Evolutionary conservation across 2,329 filamentous ascomycete species (phyloP).

Genomic region (Apiospora kogelbergensis): DNA sequence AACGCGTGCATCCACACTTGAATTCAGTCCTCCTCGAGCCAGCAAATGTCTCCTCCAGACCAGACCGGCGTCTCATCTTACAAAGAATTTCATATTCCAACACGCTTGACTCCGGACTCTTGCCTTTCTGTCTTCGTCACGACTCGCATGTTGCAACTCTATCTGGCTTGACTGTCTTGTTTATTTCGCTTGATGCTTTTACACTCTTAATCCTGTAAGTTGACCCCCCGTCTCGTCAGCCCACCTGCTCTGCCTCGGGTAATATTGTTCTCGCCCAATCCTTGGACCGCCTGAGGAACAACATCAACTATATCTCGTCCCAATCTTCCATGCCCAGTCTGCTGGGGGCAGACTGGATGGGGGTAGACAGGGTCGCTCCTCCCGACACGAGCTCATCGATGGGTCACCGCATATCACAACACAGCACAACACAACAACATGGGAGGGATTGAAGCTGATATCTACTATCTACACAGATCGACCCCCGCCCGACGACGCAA

Average conservation of each 20-base stretch:
- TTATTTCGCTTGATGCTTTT: not conserved
- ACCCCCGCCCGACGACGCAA: constrained; percentile 9
- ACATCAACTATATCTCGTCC: not conserved
- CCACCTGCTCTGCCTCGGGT: not conserved
- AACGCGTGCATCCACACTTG: not conserved
- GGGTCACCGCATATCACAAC: not conserved
- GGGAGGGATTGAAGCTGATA: not conserved
- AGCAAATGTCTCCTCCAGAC: not conserved
- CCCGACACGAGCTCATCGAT: not conserved
- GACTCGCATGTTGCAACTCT: not conserved
- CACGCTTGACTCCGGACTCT: not conserved
- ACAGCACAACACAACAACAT: not conserved
- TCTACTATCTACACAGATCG: not conserved
- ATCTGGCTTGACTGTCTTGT: not conserved
- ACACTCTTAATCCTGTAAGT: not conserved
- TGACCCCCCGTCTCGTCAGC: not conserved
- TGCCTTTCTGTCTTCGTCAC: not conserved
- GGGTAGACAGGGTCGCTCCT: not conserved
- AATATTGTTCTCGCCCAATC: not conserved
- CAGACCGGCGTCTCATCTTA: not conserved
- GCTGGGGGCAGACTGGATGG: not conserved
- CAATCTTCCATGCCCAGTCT: not conserved
- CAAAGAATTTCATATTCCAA: not conserved
- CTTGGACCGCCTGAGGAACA: not conserved
- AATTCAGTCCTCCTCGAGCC: not conserved